Conservation (phyloP, 306 rosid genomes). For the Lagenaria siceraria region DNA sequence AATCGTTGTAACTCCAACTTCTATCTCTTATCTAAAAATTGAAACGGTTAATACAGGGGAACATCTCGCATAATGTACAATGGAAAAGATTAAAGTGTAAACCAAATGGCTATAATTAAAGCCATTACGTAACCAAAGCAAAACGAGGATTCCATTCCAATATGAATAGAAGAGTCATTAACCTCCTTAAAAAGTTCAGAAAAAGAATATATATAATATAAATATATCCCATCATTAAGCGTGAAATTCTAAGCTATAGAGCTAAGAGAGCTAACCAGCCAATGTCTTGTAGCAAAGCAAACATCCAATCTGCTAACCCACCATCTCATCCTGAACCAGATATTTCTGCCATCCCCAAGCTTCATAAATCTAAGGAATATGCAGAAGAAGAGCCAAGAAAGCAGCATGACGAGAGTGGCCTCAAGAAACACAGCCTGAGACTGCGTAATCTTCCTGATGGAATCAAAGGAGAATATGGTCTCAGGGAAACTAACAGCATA, state of each 20-base stretch:
- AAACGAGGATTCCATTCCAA: neutral
- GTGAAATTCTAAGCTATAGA: neutral
- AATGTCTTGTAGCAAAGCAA: slow-evolving; percentile 85
- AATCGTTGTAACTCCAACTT: neutral
- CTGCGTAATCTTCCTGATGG: slow-evolving; percentile 77
- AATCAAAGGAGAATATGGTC: slow-evolving; percentile 49
- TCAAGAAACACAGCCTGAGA: slow-evolving; percentile 95
- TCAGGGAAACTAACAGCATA: slow-evolving; percentile 43
- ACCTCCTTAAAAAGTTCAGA: neutral
- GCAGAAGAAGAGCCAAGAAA: slow-evolving; percentile 72
- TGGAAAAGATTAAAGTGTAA: neutral
- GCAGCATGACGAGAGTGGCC: slow-evolving; percentile 58
- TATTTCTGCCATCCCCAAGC: slow-evolving; percentile 51
- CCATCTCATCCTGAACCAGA: slow-evolving; percentile 83
- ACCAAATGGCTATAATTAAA: neutral
- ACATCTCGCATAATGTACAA: neutral
- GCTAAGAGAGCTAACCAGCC: slow-evolving; percentile 65
- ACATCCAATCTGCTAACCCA: slow-evolving; percentile 77
- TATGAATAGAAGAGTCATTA: neutral
- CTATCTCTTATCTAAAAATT: neutral
- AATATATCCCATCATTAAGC: neutral
- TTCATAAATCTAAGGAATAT: slow-evolving; percentile 47
- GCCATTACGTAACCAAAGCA: neutral
- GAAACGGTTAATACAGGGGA: neutral
- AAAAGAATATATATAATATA: neutral